Percentiles rank a stretch among this genome's conserved stretches.
Evolutionary conservation across 208 protist genomes (phyloP).

Genomic region (Angomonas ambiguus): DNA sequence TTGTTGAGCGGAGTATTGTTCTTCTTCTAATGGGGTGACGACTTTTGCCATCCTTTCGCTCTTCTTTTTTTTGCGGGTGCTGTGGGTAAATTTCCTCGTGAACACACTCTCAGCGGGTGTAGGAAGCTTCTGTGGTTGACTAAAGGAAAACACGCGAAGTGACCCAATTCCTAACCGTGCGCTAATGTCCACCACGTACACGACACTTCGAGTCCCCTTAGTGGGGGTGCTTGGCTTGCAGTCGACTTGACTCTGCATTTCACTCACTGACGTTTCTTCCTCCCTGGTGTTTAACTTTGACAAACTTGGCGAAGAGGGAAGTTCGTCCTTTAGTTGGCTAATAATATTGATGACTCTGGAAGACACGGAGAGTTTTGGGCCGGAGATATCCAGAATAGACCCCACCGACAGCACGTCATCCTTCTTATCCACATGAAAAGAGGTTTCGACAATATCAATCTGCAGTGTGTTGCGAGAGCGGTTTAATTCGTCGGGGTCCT

Average conservation of each 20-base stretch:
- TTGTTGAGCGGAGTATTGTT: neutral
- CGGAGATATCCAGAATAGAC: conserved; percentile 61
- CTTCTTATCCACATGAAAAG: conserved; percentile 45
- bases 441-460: conserved; percentile 52
- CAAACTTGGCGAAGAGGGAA: neutral
- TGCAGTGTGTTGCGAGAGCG: conserved; percentile 47
- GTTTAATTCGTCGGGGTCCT: conserved; percentile 35
- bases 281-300: neutral
- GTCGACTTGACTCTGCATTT: neutral
- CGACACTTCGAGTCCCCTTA: neutral
- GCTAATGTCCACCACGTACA: conserved; percentile 25
- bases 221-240: neutral
- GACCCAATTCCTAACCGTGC: conserved; percentile 29
- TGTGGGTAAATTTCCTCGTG: conserved; percentile 2
- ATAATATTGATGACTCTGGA: conserved; percentile 64
- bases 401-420: conserved; percentile 25
- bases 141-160: conserved; percentile 25
- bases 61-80: neutral
- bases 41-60: conserved; percentile 9
- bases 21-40: conserved; percentile 4
- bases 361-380: conserved; percentile 52
- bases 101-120: neutral
- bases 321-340: conserved; percentile 47
- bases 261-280: neutral
- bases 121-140: neutral